Evolutionary conservation across 2,329 filamentous ascomycete species (phyloP).

Genomic region (Cryoendolithus antarcticus): DNA sequence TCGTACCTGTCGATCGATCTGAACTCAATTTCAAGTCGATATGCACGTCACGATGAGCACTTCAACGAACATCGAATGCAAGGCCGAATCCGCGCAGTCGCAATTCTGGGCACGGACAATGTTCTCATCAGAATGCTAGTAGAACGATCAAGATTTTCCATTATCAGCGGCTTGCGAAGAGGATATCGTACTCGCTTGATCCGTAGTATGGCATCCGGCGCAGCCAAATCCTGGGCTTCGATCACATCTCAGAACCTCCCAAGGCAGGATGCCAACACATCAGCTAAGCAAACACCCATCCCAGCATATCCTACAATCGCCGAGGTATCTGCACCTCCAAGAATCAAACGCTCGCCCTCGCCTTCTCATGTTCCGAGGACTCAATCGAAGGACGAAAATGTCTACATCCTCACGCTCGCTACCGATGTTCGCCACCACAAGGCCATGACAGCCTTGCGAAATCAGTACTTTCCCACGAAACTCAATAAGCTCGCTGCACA

Average conservation of each 20-base stretch:
- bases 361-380: slow-evolving; percentile 23
- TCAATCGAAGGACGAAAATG: slow-evolving; percentile 16
- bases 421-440: slow-evolving; percentile 27
- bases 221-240: slow-evolving; percentile 1
- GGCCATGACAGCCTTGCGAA: slow-evolving; percentile 28
- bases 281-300: too few species aligned
- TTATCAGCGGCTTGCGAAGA: not conserved
- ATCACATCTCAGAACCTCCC: not conserved
- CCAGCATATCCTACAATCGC: too few species aligned
- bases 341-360: slow-evolving; percentile 6
- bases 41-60: too few species aligned
- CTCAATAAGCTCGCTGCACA: slow-evolving; percentile 33
- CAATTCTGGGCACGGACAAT: too few species aligned
- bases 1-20: too few species aligned
- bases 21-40: too few species aligned
- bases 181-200: not conserved
- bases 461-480: slow-evolving; percentile 29
- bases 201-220: not conserved
- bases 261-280: too few species aligned
- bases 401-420: slow-evolving; percentile 33
- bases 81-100: too few species aligned
- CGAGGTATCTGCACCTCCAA: too few species aligned
- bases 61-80: too few species aligned
- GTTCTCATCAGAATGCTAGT: too few species aligned
- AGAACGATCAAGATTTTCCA: too few species aligned